phyloP scores from a whole-genome alignment of 257 asterid genomes.

The Nicotiana otophora region DNA sequence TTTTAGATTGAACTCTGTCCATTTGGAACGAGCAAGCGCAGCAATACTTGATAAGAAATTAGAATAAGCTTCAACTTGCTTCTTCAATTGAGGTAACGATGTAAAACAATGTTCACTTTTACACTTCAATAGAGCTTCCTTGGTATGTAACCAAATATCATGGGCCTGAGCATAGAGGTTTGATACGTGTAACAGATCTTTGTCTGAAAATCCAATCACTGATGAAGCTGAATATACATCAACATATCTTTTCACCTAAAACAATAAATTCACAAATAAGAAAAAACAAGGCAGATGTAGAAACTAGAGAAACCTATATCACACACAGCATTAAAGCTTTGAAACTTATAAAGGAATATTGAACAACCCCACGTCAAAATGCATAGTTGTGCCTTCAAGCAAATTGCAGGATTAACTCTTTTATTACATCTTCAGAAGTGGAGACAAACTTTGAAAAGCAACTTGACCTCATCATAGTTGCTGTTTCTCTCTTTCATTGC shows the following conservation, averaged over 20 bases:
- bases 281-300: neutral
- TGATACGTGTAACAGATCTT: constrained; percentile 64
- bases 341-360: neutral
- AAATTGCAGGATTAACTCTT: too few species aligned
- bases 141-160: constrained; percentile 58
- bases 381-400: neutral
- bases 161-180: constrained; percentile 67
- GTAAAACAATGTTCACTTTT: constrained; percentile 24
- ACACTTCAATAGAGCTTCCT: constrained; percentile 33
- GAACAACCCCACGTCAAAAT: neutral
- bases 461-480: too few species aligned
- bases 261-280: constrained; percentile 25
- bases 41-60: constrained; percentile 71
- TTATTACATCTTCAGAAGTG: too few species aligned
- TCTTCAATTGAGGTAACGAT: constrained; percentile 36
- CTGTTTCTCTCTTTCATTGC: too few species aligned
- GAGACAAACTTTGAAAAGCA: too few species aligned
- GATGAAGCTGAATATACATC: constrained; percentile 94
- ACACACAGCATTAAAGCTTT: neutral
- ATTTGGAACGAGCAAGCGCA: constrained; percentile 85
- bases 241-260: constrained; percentile 88
- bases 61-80: constrained; percentile 67
- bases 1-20: constrained; percentile 91
- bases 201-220: constrained; percentile 82
- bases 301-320: constrained; percentile 3